Evolutionary conservation across 2,329 filamentous ascomycete species (phyloP).

Genomic region (Neophaeococcomyces aloes): DNA sequence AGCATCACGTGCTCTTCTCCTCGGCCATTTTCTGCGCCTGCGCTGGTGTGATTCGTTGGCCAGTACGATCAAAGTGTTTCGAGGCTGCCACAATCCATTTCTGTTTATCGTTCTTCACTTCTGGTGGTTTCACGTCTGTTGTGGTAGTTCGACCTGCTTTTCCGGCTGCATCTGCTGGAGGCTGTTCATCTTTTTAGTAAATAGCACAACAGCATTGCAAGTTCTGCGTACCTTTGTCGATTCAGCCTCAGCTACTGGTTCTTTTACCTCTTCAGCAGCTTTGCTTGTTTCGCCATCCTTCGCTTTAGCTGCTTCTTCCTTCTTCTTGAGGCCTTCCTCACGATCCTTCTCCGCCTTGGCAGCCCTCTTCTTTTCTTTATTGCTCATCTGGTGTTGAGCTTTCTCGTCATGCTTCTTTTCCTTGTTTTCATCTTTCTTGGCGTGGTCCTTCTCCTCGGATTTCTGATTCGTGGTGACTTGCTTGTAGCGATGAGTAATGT

Average conservation of each 20-base stretch:
- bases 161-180: neutral
- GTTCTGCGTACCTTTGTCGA: neutral
- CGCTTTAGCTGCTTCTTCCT: constrained; percentile 2
- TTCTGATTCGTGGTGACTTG: constrained; percentile 13
- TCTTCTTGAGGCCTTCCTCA: constrained; percentile 4
- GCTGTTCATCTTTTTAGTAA: neutral
- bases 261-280: neutral
- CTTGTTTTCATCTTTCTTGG: constrained; percentile 5
- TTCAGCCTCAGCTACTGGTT: neutral
- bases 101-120: neutral
- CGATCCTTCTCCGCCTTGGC: constrained; percentile 3
- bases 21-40: constrained; percentile 17
- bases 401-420: constrained; percentile 5
- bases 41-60: constrained; percentile 17
- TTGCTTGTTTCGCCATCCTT: constrained; percentile 1
- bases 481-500: constrained; percentile 18
- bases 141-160: neutral
- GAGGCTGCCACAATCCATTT: constrained; percentile 19
- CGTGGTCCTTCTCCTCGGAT: constrained; percentile 4
- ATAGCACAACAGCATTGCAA: too few species aligned
- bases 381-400: constrained; percentile 1
- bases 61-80: constrained; percentile 21
- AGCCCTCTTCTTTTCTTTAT: constrained; percentile 1
- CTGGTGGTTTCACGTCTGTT: neutral
- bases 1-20: neutral